Evolutionary conservation across 2,329 filamentous ascomycete species (phyloP).

Genomic region (Stachybotrys echinatus): DNA sequence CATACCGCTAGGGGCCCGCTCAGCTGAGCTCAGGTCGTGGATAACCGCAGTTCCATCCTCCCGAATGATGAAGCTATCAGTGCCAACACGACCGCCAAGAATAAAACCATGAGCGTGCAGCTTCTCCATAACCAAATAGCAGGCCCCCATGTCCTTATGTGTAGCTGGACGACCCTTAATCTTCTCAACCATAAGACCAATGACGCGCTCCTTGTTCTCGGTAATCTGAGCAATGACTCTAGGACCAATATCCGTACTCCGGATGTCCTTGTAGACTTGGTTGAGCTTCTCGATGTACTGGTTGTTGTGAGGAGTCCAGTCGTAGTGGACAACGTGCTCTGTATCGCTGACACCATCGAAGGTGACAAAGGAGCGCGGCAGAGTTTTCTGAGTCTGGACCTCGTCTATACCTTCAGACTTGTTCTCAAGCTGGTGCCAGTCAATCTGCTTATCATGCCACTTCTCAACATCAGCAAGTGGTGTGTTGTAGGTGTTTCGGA

Average conservation of each 20-base stretch:
- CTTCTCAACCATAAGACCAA: neutral
- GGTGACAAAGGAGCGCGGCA: neutral
- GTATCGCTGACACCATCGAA: neutral
- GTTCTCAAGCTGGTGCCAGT: neutral
- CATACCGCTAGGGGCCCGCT: neutral
- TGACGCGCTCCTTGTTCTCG: slow-evolving; percentile 1
- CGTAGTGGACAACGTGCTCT: neutral
- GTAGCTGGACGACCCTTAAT: neutral
- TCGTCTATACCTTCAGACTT: neutral
- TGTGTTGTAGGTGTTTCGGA: neutral
- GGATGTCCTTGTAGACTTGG: neutral
- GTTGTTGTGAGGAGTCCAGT: neutral
- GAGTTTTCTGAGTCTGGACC: neutral
- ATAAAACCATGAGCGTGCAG: neutral
- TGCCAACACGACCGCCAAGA: neutral
- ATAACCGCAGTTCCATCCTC: neutral
- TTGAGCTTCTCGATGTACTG: neutral
- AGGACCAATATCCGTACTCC: neutral
- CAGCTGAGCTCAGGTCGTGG: neutral
- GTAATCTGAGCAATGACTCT: neutral
- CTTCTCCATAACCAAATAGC: neutral
- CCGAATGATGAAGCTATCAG: neutral
- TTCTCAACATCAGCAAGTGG: neutral
- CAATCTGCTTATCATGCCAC: neutral
- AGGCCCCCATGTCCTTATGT: neutral